Percentiles rank a stretch among this genome's conserved stretches.
These are phyloP conservation scores for Fraxinus americana DNA, from an alignment of 257 asterid species.

Conservation along the genomic window DNA sequence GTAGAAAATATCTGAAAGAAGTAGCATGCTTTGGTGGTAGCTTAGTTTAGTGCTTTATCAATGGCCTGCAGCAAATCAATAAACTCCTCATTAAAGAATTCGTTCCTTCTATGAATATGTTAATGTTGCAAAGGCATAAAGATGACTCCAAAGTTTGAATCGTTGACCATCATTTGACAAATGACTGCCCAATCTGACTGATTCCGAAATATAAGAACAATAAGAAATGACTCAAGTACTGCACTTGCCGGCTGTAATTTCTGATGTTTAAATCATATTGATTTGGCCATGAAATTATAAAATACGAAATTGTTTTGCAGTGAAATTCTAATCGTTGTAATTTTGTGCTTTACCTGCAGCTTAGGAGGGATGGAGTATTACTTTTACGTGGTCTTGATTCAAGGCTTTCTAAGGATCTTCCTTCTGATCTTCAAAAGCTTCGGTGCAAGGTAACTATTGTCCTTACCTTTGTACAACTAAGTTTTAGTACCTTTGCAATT, in stretches of 20 bases:
- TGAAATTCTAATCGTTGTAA: conserved; percentile 1
- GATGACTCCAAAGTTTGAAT: conserved; percentile 9
- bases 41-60: not conserved
- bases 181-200: not conserved
- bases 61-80: not conserved
- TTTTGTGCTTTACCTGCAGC: conserved; percentile 46
- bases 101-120: not conserved
- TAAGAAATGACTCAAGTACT: not conserved
- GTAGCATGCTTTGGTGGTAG: not conserved
- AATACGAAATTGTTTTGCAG: too few relatives aligned
- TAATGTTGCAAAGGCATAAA: not conserved
- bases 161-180: conserved; percentile 14
- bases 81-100: too few relatives aligned
- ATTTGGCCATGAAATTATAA: not conserved
- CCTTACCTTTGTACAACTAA: not conserved
- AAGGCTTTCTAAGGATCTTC: conserved; percentile 93
- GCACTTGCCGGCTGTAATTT: not conserved
- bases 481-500: not conserved
- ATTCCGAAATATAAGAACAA: not conserved
- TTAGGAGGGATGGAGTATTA: conserved; percentile 84
- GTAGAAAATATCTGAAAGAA: not conserved
- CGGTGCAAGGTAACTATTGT: conserved; percentile 80
- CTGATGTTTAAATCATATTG: not conserved
- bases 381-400: conserved; percentile 90
- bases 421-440: conserved; percentile 96